Base-by-base conservation (phyloP, 164 flowering plant genomes). In the Nelumbo lutea region DNA sequence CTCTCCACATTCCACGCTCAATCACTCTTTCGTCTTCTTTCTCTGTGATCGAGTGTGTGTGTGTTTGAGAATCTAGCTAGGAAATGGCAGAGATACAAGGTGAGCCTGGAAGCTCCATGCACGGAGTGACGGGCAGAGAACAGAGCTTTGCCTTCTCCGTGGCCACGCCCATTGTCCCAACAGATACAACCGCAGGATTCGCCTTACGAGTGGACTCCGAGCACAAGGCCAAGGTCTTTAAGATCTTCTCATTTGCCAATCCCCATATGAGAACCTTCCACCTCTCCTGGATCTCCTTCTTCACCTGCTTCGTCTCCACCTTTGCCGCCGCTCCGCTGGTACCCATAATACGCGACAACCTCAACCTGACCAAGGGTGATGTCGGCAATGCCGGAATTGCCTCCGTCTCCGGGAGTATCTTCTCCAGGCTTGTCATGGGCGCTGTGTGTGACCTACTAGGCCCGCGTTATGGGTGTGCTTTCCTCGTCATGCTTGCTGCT, bases 201-300 rank as follows among this genome's bases (percentile, higher is more conserved):
- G 75, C 69, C 38, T 51, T 91, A 4, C 93, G 91, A 0, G 97
- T 91, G 2, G 97, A 91, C 65, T 85, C 93, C 0, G 91, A 91
- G 66, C 88, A 88, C 82, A 87, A 82, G 69, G 88, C 97, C 59
- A 91, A 75, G 69, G 83, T 75, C 9, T 79, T 90, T 76, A 86
- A 79, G 64, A 59, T 84, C 50, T 80, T 82, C 66, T 88, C 92
- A 51, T 65, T 90, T 0, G 84, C 83, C 13, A 82, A 81, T 8
- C 96, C 96, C 15, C 92, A 88, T 83, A 91, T 91, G 97, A 78
- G 87, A 68, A 80, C 96, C 61, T 90, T 91, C 76, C 93, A 91
- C 72, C 83, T 90, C 15, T 80, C 88, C 0, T 90, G 92, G 91
- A 76, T 88, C 55, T 89, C 97, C 59, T 89, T 91, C 84, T 91